These are phyloP conservation scores for Kodamaea fukazawae DNA, from an alignment of 805 yeast genomes.

Conservation along the genomic window DNA sequence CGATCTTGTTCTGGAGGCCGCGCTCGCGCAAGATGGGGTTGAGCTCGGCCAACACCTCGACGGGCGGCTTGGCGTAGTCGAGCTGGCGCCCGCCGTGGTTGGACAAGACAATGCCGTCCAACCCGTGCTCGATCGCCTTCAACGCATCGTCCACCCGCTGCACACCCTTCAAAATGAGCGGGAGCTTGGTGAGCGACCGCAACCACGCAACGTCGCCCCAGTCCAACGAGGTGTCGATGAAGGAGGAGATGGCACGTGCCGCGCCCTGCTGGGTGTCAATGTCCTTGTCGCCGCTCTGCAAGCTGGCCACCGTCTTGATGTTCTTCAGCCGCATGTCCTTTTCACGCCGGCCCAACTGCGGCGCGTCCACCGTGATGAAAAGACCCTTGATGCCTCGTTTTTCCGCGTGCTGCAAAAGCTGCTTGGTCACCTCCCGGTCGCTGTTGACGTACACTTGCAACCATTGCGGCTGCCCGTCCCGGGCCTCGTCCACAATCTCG, in stretches of 20 bases:
- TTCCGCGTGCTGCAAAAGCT: constrained; percentile 38
- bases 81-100: constrained; percentile 77
- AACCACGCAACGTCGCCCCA: constrained; percentile 44
- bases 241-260: constrained; percentile 34
- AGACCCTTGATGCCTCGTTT: constrained; percentile 43
- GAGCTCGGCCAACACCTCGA: constrained; percentile 59
- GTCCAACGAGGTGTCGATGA: constrained; percentile 40
- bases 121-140: constrained; percentile 54
- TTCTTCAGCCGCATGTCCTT: constrained; percentile 42
- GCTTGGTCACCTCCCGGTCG: constrained; percentile 30
- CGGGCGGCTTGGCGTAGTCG: constrained; percentile 59
- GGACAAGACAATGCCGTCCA: constrained; percentile 63
- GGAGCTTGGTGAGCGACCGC: constrained; percentile 36
- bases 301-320: constrained; percentile 22
- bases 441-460: constrained; percentile 48
- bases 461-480: constrained; percentile 48
- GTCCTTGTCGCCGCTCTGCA: constrained; percentile 29
- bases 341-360: constrained; percentile 53
- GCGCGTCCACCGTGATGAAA: constrained; percentile 56
- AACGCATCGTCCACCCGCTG: constrained; percentile 66
- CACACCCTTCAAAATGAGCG: constrained; percentile 56
- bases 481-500: constrained; percentile 73
- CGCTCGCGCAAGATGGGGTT: constrained; percentile 41
- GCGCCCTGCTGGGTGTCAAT: constrained; percentile 26
- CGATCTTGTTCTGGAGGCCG: constrained; percentile 49